Evolutionary conservation across 1,139 yeast genomes (phyloP), one percentile per base, ranked within the genome.

Genomic region (Chernovozyma aurita): DNA sequence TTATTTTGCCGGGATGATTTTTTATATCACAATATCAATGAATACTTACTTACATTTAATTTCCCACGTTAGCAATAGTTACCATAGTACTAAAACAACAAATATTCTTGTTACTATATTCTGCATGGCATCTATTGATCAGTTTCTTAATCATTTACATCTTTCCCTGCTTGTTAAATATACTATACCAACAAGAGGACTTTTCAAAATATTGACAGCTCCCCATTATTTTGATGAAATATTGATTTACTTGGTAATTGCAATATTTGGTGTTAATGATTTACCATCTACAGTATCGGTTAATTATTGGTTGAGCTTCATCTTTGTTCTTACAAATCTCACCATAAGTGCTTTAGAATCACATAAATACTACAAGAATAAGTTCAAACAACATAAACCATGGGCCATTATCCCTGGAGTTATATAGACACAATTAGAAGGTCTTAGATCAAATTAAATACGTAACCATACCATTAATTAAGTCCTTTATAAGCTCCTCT

Each of bases 221-320:
- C 90, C 97, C 0, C 97, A 90, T 55, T 90, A 88, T 49, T 63
- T 82, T 14, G 85, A 84, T 47, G 97, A 90, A 52, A 61, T 85
- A 2, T 39, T 74, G 21, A 73, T 88, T 15, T 90, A 90, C 49
- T 32, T 66, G 0, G 52, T 76, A 1, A 40, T 67, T 8, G 42
- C 56, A 3, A 37, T 54, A 5, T 44, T 63, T 43, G 50, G 42
- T 32, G 14, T 24, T 12, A 17, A 18, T 17, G 7, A 4, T 7
- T 4, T 17, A 8, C n/a, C 24, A 22, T 21, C 26, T 12, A 28
- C 36, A 28, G 38, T 44, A 4, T 45, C 50, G 20, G 14, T 44
- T 4, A 52, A 52, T 36, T 61, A 50, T 42, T 28, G 49, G 3
- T 37, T 52, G 4, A 47, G 55, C 13, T 55, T 71, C 37, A n/a